A percentile compares a stretch with the other conserved stretches of the same genome.
Conservation (phyloP, 2,329 filamentous ascomycete genomes). For the Diplocarpon rosae region DNA sequence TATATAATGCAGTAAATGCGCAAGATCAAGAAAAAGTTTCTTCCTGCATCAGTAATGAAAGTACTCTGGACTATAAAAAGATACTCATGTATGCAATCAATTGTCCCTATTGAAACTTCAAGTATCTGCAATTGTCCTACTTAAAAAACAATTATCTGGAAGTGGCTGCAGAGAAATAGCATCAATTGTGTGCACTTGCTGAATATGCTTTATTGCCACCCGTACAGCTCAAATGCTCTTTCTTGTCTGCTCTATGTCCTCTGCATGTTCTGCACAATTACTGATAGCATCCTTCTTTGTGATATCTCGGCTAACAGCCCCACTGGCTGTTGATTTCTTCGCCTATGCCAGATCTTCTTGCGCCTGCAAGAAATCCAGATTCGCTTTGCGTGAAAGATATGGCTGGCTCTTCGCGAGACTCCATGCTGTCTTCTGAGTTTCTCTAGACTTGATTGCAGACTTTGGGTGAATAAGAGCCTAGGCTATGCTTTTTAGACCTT, state of each 20-base stretch:
- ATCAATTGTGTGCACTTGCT: neutral
- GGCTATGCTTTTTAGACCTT: conserved; percentile 6
- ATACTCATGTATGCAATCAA: conserved; percentile 24
- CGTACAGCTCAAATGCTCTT: neutral
- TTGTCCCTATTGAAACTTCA: conserved; percentile 24
- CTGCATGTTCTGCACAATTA: neutral
- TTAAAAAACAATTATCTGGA: neutral
- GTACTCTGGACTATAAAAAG: neutral
- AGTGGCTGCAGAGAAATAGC: neutral
- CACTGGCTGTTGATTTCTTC: neutral
- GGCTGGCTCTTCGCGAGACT: conserved; percentile 16
- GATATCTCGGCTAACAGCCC: neutral
- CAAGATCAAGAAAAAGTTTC: conserved; percentile 25
- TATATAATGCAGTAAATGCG: conserved; percentile 29
- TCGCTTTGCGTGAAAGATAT: conserved; percentile 28
- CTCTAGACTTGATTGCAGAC: conserved; percentile 12
- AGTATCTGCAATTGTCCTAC: conserved; percentile 18
- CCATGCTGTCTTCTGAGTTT: conserved; percentile 14
- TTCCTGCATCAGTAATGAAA: conserved; percentile 5
- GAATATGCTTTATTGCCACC: neutral
- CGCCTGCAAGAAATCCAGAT: conserved; percentile 29
- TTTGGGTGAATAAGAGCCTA: conserved; percentile 15
- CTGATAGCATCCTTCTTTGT: neutral
- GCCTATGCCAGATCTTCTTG: conserved; percentile 17
- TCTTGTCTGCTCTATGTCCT: neutral